A percentile compares a stretch with the other conserved stretches of the same genome.
phyloP scores from a whole-genome alignment of 192 early-diverging fungal genomes.

The Allomyces macrogynus region DNA sequence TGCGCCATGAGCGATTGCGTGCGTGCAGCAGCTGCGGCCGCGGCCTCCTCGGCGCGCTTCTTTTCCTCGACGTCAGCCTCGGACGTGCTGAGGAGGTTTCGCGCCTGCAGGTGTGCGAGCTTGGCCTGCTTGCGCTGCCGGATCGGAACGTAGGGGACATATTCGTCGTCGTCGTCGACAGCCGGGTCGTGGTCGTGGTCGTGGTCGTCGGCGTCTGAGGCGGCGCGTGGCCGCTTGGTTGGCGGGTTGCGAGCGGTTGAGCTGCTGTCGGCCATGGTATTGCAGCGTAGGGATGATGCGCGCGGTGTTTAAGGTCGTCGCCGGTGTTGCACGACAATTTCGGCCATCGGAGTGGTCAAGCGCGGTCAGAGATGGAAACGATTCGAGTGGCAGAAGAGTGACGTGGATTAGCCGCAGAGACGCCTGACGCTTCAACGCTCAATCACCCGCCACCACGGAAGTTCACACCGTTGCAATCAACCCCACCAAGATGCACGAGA shows the following conservation, averaged over 20 bases:
- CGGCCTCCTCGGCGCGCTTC: neutral
- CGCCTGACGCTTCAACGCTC: too few species aligned
- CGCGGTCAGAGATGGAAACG: too few species aligned
- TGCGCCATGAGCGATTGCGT: constrained; percentile 1
- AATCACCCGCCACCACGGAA: too few species aligned
- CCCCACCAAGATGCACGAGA: too few species aligned
- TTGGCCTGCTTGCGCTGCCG: constrained; percentile 39
- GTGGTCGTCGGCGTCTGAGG: neutral
- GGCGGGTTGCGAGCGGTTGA: neutral
- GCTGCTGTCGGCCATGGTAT: too few species aligned
- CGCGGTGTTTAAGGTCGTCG: too few species aligned
- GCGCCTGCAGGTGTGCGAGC: constrained; percentile 15
- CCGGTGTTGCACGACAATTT: too few species aligned
- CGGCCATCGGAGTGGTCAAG: too few species aligned
- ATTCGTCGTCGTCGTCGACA: constrained; percentile 30
- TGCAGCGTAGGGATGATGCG: too few species aligned
- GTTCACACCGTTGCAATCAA: too few species aligned
- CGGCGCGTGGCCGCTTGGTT: neutral
- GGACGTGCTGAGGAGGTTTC: neutral
- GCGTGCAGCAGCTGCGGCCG: constrained; percentile 4
- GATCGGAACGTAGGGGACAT: constrained; percentile 59
- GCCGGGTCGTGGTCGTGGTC: neutral
- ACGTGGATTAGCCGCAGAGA: too few species aligned
- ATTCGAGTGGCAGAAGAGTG: too few species aligned
- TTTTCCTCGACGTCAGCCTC: neutral